Conservation (phyloP, 495 filamentous ascomycete species). For the Penicillium taxi region DNA sequence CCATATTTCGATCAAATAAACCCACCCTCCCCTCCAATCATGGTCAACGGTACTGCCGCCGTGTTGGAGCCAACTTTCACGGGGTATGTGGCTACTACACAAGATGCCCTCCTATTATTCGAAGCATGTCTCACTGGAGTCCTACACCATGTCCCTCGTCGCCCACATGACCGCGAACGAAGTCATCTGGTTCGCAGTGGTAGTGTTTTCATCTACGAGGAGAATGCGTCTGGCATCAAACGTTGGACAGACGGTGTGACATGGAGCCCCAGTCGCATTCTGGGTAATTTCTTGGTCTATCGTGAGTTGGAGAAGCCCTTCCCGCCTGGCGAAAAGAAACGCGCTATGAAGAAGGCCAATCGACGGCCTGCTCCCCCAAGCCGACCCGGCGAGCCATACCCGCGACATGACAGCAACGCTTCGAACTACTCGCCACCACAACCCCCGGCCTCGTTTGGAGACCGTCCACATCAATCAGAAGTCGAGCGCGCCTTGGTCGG, state of each 20-base stretch:
- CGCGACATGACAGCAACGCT: slow-evolving; percentile 41
- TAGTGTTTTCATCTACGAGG: slow-evolving; percentile 83
- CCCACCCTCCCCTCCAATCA: slow-evolving; percentile 18
- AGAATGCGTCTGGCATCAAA: slow-evolving; percentile 81
- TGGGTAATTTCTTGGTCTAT: slow-evolving; percentile 85
- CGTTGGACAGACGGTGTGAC: slow-evolving; percentile 86
- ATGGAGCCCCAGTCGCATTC: slow-evolving; percentile 86
- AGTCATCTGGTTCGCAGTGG: slow-evolving; percentile 67
- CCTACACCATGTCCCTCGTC: slow-evolving; percentile 65
- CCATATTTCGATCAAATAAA: slow-evolving; percentile 1
- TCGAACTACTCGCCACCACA: slow-evolving; percentile 38
- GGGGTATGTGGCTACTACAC: slow-evolving; percentile 62
- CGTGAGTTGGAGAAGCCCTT: slow-evolving; percentile 77
- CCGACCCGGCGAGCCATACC: slow-evolving; percentile 46
- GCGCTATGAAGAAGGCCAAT: slow-evolving; percentile 65
- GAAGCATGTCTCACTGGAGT: slow-evolving; percentile 62
- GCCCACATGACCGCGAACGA: slow-evolving; percentile 80
- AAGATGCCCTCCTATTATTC: slow-evolving; percentile 69
- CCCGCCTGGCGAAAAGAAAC: slow-evolving; percentile 82
- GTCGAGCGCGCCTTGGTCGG: slow-evolving; percentile 66
- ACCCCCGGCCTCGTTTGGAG: slow-evolving; percentile 28
- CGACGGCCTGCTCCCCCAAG: slow-evolving; percentile 31
- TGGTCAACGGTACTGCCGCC: slow-evolving; percentile 40
- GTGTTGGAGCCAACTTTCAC: slow-evolving; percentile 51
- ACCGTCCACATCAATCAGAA: slow-evolving; percentile 41